Conservation (phyloP, 2,329 filamentous ascomycete species). For the Neurospora crassa region DNA sequence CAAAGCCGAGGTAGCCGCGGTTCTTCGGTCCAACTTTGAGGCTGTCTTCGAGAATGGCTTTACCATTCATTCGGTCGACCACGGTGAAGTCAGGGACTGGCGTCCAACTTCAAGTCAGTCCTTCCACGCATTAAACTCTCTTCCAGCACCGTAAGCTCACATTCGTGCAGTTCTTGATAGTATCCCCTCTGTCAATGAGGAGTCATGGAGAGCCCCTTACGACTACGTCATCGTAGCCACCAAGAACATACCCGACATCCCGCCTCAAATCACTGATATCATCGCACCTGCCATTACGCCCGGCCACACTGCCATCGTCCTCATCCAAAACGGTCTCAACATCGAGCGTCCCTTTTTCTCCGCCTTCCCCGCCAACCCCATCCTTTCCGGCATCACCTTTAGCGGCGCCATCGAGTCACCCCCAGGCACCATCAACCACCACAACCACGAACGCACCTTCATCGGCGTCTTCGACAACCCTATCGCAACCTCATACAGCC, state of each 20-base stretch:
- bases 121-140: neutral
- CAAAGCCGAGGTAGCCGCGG: slow-evolving; percentile 40
- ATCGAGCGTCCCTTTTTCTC: slow-evolving; percentile 45
- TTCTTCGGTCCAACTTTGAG: slow-evolving; percentile 47
- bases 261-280: slow-evolving; percentile 37
- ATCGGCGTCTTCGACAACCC: slow-evolving; percentile 40
- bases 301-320: slow-evolving; percentile 41
- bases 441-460: slow-evolving; percentile 38
- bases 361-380: slow-evolving; percentile 39
- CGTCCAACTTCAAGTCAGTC: slow-evolving; percentile 32
- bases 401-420: slow-evolving; percentile 40
- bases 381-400: slow-evolving; percentile 43
- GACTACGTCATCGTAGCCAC: slow-evolving; percentile 49
- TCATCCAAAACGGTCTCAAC: slow-evolving; percentile 55
- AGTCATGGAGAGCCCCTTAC: slow-evolving; percentile 28
- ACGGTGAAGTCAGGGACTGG: slow-evolving; percentile 40
- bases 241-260: slow-evolving; percentile 47
- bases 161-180: slow-evolving; percentile 31
- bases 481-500: neutral
- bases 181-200: slow-evolving; percentile 33
- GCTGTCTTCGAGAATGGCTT: slow-evolving; percentile 39
- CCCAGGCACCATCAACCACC: slow-evolving; percentile 40
- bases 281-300: slow-evolving; percentile 42
- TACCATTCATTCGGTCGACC: slow-evolving; percentile 44
- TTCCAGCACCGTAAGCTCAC: neutral